A percentile compares a stretch with the other conserved stretches of the same genome.
phyloP scores from a whole-genome alignment of 805 yeast species.

The Lipomyces yamanashiensis region DNA sequence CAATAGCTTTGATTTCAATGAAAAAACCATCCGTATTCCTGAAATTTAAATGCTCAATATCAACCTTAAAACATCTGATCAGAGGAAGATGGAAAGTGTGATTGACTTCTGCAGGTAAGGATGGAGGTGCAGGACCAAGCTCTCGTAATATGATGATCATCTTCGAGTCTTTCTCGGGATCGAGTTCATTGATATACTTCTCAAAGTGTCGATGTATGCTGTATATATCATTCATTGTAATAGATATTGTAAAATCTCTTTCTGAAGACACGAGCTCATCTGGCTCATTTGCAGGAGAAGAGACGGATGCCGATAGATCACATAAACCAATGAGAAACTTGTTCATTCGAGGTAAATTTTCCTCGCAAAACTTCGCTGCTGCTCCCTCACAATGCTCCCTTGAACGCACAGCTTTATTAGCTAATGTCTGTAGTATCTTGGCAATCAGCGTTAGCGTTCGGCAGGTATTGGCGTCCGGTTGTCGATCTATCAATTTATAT shows the following conservation, averaged over 20 bases:
- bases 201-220: conserved; percentile 46
- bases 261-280: too few species aligned
- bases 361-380: conserved; percentile 41
- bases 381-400: conserved; percentile 52
- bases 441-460: conserved; percentile 79
- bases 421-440: conserved; percentile 81
- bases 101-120: conserved; percentile 42
- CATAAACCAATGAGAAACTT: conserved; percentile 46
- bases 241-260: conserved; percentile 42
- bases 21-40: conserved; percentile 44
- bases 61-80: conserved; percentile 45
- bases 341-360: conserved; percentile 42
- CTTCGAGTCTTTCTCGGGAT: conserved; percentile 33
- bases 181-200: conserved; percentile 39
- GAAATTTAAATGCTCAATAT: conserved; percentile 41
- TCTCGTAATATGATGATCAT: conserved; percentile 41
- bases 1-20: conserved; percentile 45
- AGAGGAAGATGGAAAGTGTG: conserved; percentile 44
- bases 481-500: conserved; percentile 46
- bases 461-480: conserved; percentile 52
- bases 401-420: conserved; percentile 73
- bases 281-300: too few species aligned
- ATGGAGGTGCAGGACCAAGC: conserved; percentile 43
- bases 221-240: conserved; percentile 45
- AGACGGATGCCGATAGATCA: conserved; percentile 42